These are phyloP conservation scores for Starmerella etchellsii DNA, from an alignment of 805 yeast species.

Conservation along the genomic window DNA sequence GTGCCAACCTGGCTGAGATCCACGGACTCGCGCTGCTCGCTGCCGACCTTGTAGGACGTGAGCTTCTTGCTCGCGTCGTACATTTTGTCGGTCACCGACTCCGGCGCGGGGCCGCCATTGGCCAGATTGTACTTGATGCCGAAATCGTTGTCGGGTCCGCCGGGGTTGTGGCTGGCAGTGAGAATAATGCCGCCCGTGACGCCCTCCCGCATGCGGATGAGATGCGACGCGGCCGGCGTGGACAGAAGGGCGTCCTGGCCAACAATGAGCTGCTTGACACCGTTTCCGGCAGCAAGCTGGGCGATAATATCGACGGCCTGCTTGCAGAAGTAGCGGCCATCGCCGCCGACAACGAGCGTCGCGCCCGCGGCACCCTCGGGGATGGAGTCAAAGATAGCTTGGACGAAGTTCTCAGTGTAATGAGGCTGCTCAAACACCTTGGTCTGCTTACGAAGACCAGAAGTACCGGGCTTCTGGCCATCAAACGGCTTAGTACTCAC, in stretches of 20 bases:
- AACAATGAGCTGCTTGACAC: constrained; percentile 68
- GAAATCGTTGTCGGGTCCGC: constrained; percentile 82
- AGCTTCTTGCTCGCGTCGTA: constrained; percentile 54
- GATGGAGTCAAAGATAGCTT: constrained; percentile 68
- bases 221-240: constrained; percentile 93
- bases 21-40: constrained; percentile 46
- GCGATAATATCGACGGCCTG: constrained; percentile 70
- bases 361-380: constrained; percentile 76
- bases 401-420: constrained; percentile 90
- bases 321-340: constrained; percentile 85
- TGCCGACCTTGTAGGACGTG: constrained; percentile 41
- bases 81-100: constrained; percentile 77
- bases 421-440: constrained; percentile 62
- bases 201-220: constrained; percentile 55
- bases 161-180: constrained; percentile 96
- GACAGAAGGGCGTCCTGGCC: constrained; percentile 84
- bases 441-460: constrained; percentile 89
- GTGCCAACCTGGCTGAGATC: constrained; percentile 51
- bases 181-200: constrained; percentile 85
- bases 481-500: constrained; percentile 60
- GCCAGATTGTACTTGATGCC: constrained; percentile 92
- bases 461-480: constrained; percentile 97
- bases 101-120: constrained; percentile 99
- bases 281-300: constrained; percentile 79
- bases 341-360: constrained; percentile 87